phyloP scores from a whole-genome alignment of 1,284 basidiomycete species.

The Malassezia equina region DNA sequence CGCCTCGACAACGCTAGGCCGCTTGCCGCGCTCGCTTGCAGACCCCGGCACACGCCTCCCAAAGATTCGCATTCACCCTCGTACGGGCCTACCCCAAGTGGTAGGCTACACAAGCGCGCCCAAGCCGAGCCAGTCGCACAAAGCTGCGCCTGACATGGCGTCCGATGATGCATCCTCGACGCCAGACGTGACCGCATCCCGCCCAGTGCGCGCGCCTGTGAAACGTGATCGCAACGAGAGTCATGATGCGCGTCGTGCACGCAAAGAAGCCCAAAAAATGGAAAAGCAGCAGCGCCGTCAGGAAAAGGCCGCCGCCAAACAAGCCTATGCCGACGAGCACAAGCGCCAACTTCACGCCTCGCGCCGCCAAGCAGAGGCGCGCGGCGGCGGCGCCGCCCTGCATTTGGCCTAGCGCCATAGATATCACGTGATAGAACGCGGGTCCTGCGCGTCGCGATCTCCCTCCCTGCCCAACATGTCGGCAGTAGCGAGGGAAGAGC shows the following conservation, averaged over 20 bases:
- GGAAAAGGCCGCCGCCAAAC: slow-evolving; percentile 30
- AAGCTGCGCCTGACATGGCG: slow-evolving; percentile 11
- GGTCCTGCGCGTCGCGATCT: neutral
- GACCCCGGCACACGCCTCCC: slow-evolving; percentile 27
- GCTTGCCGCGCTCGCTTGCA: neutral
- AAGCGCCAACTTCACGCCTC: slow-evolving; percentile 32
- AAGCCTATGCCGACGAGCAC: slow-evolving; percentile 29
- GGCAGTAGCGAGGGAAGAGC: neutral
- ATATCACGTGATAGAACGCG: neutral
- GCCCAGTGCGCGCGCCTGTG: slow-evolving; percentile 1
- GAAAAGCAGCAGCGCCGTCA: slow-evolving; percentile 32
- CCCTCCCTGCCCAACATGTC: neutral
- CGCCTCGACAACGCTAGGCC: neutral
- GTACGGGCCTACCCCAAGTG: slow-evolving; percentile 38
- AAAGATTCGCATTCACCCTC: slow-evolving; percentile 34
- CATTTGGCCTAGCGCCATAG: slow-evolving; percentile 17
- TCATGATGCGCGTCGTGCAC: slow-evolving; percentile 71
- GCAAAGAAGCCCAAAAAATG: slow-evolving; percentile 77
- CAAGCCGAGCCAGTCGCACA: slow-evolving; percentile 15
- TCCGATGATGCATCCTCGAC: neutral
- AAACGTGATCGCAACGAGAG: slow-evolving; percentile 54
- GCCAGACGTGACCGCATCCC: no score
- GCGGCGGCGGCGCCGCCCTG: slow-evolving; percentile 23
- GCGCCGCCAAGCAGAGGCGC: slow-evolving; percentile 24
- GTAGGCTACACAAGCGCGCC: slow-evolving; percentile 30